phyloP scores from a whole-genome alignment of 2,329 filamentous ascomycete genomes.

The Aspergillus novoparasiticus region DNA sequence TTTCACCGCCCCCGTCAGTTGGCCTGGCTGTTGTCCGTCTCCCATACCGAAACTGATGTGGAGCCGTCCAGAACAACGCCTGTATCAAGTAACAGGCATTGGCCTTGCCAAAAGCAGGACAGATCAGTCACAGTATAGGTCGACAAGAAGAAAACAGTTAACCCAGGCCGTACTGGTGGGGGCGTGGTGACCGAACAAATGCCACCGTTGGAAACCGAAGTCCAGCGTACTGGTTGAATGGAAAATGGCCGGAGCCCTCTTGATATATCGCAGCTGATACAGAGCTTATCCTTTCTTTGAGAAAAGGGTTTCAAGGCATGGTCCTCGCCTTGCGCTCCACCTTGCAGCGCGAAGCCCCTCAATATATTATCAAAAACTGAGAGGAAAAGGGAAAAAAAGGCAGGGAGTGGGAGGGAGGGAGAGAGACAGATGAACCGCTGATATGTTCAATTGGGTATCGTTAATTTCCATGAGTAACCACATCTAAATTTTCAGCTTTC shows the following conservation, averaged over 20 bases:
- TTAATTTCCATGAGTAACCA: slow-evolving; percentile 13
- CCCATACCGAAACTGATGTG: slow-evolving; percentile 10
- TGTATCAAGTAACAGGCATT: not conserved
- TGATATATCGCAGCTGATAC: slow-evolving; percentile 56
- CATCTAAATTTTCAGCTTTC: not conserved
- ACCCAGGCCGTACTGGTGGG: slow-evolving; percentile 13
- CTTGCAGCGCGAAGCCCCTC: slow-evolving; percentile 49
- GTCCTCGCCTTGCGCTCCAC: slow-evolving; percentile 57
- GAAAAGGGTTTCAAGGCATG: slow-evolving; percentile 51
- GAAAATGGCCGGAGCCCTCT: slow-evolving; percentile 25
- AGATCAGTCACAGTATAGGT: slow-evolving; percentile 21
- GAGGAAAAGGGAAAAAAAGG: slow-evolving; percentile 3
- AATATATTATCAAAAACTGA: slow-evolving; percentile 3
- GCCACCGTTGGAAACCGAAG: slow-evolving; percentile 10
- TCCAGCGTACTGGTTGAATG: slow-evolving; percentile 17
- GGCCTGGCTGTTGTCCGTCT: slow-evolving; percentile 7
- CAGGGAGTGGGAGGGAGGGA: not conserved
- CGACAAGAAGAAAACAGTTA: slow-evolving; percentile 11
- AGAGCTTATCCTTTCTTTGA: slow-evolving; percentile 47
- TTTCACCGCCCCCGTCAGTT: not conserved
- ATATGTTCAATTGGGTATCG: slow-evolving; percentile 30
- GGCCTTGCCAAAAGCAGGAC: slow-evolving; percentile 15
- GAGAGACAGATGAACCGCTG: slow-evolving; percentile 15
- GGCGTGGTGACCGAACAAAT: slow-evolving; percentile 7
- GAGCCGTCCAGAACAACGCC: slow-evolving; percentile 4